Base-by-base conservation (phyloP, 2,329 filamentous ascomycete species). In the Cercospora sp. region DNA sequence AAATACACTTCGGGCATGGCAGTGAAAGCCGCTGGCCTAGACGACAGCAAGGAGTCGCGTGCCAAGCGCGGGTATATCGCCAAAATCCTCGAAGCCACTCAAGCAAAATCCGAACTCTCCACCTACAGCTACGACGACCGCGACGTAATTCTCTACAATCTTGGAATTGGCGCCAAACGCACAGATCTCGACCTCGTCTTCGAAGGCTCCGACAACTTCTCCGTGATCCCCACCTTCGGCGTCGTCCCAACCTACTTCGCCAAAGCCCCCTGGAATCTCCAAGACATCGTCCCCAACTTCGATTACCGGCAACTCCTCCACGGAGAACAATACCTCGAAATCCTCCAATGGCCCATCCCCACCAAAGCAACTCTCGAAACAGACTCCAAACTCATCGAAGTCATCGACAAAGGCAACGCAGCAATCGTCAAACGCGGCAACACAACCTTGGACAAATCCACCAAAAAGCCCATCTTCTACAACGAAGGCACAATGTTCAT, bases 251-350 rank as follows among this genome's bases (percentile, higher is more conserved):
- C 90, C 75, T 97, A 98, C 84, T 90, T 90, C 82, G 90, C 93
- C 68, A 86, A 91, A 74, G 84, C 89, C 70, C 91, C 94, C 34
- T 98, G 91, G 84, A 89, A 85, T 80, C 86, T 95, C 76, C 87
- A 89, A 77, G 88, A 94, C 66, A 87, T 99, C 69, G 90, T 98
- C 32, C 93, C 94, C 79, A 97, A 98, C 85, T 99, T 97, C 85
- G 92, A 89, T 43, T 94, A 93, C 71, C 97, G 97, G 92, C 97
- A 97, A 92, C 89, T 98, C 60, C 90, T 99, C 18, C 95, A 99
- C 83, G 95, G 95, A 78, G 95, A 99, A 85, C 95, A 99, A 82
- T 98, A 94, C 83, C 91, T 98, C 71, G 94, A 98, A 83, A 87
- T 98, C 77, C 89, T 89, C 78, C 93, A 94, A 81, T 96, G 89